Evolutionary conservation across 371 early-diverging fungal species (phyloP).

Genomic region (Mucor velutinosus): DNA sequence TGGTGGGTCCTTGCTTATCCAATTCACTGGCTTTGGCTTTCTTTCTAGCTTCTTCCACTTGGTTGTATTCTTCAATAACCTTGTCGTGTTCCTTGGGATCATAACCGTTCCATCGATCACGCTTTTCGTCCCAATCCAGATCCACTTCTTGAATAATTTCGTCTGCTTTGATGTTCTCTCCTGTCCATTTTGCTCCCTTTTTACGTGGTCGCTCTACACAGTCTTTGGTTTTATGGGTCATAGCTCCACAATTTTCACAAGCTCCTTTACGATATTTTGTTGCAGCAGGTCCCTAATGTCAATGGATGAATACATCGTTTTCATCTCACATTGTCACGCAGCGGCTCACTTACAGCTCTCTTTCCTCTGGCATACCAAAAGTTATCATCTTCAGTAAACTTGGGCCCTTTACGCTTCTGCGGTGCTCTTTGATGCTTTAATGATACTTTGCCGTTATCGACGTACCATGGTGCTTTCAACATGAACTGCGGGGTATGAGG

Average conservation of each 20-base stretch:
- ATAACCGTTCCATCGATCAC: conserved; percentile 98
- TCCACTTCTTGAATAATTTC: conserved; percentile 81
- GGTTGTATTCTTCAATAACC: conserved; percentile 86
- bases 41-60: conserved; percentile 86
- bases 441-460: conserved; percentile 84
- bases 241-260: conserved; percentile 96
- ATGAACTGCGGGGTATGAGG: conserved; percentile 99
- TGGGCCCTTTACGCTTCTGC: conserved; percentile 35
- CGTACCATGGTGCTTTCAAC: conserved; percentile 96
- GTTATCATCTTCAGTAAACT: conserved; percentile 51
- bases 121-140: conserved; percentile 92
- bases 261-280: conserved; percentile 94
- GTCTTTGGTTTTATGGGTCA: conserved; percentile 90
- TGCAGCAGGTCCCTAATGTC: conserved; percentile 70
- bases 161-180: conserved; percentile 82
- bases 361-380: conserved; percentile 88
- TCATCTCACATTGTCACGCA: background rate
- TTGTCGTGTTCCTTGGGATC: conserved; percentile 85
- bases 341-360: conserved; percentile 54
- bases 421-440: conserved; percentile 88
- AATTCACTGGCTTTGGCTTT: conserved; percentile 80
- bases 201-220: conserved; percentile 95
- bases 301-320: background rate
- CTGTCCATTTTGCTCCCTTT: conserved; percentile 88
- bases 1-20: conserved; percentile 66